A percentile compares a stretch with the other conserved stretches of the same genome.
phyloP scores from a whole-genome alignment of 495 filamentous ascomycete genomes.

The Penicillium lividum region DNA sequence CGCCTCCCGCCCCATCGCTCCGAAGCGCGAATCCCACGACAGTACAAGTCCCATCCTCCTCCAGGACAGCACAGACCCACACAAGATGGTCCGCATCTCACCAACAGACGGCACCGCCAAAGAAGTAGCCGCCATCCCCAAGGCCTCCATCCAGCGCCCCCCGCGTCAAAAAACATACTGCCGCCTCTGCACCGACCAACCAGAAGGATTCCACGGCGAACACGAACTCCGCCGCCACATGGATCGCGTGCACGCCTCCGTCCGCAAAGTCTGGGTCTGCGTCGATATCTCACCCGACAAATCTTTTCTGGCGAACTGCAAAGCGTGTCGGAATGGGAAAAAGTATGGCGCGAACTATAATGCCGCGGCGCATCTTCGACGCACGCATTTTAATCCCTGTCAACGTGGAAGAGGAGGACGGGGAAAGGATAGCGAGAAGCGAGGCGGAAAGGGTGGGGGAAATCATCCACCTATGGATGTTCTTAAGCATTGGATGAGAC shows the following conservation, averaged over 20 bases:
- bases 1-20: conserved; percentile 46
- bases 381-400: conserved; percentile 80
- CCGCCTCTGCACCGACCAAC: conserved; percentile 69
- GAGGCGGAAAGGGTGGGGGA: conserved; percentile 82
- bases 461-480: conserved; percentile 79
- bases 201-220: conserved; percentile 87
- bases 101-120: conserved; percentile 61
- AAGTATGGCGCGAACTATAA: conserved; percentile 94
- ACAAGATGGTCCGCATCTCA: conserved; percentile 56
- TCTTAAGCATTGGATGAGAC: conserved; percentile 80
- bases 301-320: conserved; percentile 78
- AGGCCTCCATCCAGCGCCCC: conserved; percentile 72
- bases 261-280: conserved; percentile 80
- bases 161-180: conserved; percentile 77
- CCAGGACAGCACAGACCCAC: conserved; percentile 33
- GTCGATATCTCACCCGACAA: conserved; percentile 61
- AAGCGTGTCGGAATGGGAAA: conserved; percentile 76
- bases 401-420: conserved; percentile 56
- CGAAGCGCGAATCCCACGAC: conserved; percentile 39
- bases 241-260: conserved; percentile 72
- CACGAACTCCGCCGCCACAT: conserved; percentile 90
- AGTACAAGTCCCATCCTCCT: conserved; percentile 11
- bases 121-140: conserved; percentile 63
- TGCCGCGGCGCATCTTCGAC: conserved; percentile 85
- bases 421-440: conserved; percentile 60